These are phyloP conservation scores for Cardamine occulta DNA, from an alignment of 345 rosid genomes.

Conservation along the genomic window DNA sequence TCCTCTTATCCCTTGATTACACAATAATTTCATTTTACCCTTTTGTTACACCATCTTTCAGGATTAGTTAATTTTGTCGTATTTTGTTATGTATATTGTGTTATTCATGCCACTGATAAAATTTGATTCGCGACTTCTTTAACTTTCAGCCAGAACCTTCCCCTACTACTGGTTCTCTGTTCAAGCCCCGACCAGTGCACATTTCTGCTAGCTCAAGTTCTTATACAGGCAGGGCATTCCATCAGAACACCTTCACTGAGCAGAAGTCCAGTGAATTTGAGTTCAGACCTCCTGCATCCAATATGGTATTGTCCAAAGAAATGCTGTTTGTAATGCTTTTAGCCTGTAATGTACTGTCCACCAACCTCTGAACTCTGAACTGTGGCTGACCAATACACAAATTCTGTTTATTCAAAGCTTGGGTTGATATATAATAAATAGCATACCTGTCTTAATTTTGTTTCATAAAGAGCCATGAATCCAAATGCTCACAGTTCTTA, in stretches of 20 bases:
- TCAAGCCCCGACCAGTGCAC: constrained; percentile 52
- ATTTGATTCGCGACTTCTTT: constrained; percentile 18
- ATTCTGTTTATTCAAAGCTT: not conserved
- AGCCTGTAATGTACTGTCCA: constrained; percentile 16
- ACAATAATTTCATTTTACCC: not conserved
- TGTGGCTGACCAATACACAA: not conserved
- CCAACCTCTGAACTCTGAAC: not conserved
- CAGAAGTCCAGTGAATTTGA: constrained; percentile 64
- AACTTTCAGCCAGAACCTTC: constrained; percentile 88
- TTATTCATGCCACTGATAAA: constrained; percentile 21
- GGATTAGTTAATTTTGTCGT: not conserved
- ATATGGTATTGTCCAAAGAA: constrained; percentile 61
- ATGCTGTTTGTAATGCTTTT: constrained; percentile 4
- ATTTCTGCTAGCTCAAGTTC: constrained; percentile 45
- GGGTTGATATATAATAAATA: not conserved
- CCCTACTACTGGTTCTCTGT: constrained; percentile 89
- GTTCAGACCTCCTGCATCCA: constrained; percentile 72
- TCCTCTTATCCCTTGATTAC: constrained; percentile 14
- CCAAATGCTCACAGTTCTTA: constrained; percentile 6
- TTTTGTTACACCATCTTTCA: not conserved
- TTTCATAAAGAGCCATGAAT: constrained; percentile 1
- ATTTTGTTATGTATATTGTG: constrained; percentile 7
- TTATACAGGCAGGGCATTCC: constrained; percentile 46
- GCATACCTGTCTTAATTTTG: not conserved
- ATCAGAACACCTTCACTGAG: constrained; percentile 53